Evolutionary conservation across 2,329 filamentous ascomycete species (phyloP), one percentile per base, ranked within the genome.

Genomic region (Sporothrix protearum): DNA sequence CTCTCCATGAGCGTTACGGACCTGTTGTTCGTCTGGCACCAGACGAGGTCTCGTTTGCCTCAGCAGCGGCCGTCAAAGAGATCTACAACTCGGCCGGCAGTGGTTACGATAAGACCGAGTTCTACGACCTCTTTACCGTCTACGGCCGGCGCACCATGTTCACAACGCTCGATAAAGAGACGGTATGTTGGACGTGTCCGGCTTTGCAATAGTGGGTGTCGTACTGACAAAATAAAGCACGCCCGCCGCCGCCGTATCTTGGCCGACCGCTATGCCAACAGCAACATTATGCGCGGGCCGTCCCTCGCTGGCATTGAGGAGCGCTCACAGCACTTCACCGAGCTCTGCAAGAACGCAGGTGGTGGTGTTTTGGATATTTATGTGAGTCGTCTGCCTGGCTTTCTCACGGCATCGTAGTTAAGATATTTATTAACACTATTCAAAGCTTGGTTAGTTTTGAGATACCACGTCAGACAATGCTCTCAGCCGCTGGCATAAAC

Each of bases 231-330:
- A 7, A 25, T 42, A 1, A 68, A 90, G 86, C 90, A 92, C 76
- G 87, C 86, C 39, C 86, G 85, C 74, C 84, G 88, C 72, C 91
- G 89, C 76, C 84, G 88, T 36, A 81, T 89, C 64, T 82, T 92
- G 59, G 89, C 89, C 0, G 88, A 91, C 76, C 83, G 88, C 39
- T 92, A 92, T 77, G 87, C 89, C 39, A 92, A 91, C 79, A 88
- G 86, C 70, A 92, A 91, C 76, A 81, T 92, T 67, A 84, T 91
- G 80, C 85, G 85, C 39, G 78, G 84, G 4, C 80, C 81, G 2
- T 85, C 88, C 1, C 78, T 91, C 36, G 78, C 82, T 4, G 89
- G 87, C 2, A 88, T 92, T 66, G 80, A 85, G 69, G 83, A 88
- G 73, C 82, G 88, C 6, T 87, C 89, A 0, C 79, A 77, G 47